Base-by-base conservation (phyloP, 164 flowering plant species). In the Sedum album region DNA sequence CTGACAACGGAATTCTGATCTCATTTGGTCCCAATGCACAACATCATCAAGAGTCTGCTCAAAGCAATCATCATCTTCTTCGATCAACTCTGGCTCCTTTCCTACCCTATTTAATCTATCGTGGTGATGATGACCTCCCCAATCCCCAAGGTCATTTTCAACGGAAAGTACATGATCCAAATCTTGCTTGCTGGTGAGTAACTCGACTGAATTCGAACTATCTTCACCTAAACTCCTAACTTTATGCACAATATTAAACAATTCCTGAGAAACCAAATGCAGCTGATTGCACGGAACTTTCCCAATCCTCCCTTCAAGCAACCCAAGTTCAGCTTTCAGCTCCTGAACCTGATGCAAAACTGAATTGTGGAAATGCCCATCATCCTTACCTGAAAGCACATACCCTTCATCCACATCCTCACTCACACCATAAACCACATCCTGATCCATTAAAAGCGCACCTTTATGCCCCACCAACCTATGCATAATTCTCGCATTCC, bases 401-500 rank as follows among this genome's bases (percentile, higher is more conserved):
- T 81, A 87, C 14, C 86, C 93, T 38, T 73, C 74, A 39, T 90
- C 98, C 73, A 66, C 60, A 38, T 90, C 96, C 76, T 88, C 96
- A 71, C 75, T 80, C 76, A 93, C 82, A 66, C 93, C 98, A 76
- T 86, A 89, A 30, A 82, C 79, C 0, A 70, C 72, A 0, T 89
- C 97, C 57, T 83, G 90, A 76, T 91, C 98, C 86, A 84, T 77
- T 75, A 84, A 51, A 53, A 81, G 69, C 23, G 86, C 83, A 8
- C 88, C 89, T 73, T 88, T 93, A 41, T 86, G 86, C 70, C 97
- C 97, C 63, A 92, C 85, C 69, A 90, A 82, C 69, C 97, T 84
- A 78, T 95, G 99, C 82, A 95, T 88, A 28, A 95, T 92, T 81
- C 99, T 85, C 0, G 99, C 99, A 79, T 90, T 95, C 65, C 99